phyloP scores from a whole-genome alignment of 192 early-diverging fungal species.

The Umbelopsis sp. region DNA sequence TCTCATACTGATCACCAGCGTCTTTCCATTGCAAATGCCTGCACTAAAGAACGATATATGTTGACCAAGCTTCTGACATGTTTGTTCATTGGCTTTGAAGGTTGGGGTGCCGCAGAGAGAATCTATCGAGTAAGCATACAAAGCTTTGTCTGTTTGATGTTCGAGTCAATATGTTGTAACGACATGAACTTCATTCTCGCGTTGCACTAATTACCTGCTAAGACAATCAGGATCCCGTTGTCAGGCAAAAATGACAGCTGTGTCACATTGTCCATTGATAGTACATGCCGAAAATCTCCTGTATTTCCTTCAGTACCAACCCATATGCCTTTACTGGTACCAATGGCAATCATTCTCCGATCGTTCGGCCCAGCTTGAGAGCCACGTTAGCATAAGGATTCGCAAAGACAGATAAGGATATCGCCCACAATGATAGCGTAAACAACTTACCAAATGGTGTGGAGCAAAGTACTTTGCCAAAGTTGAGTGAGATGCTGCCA shows the following conservation, averaged over 20 bases:
- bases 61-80: conserved; percentile 41
- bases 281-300: conserved; percentile 48
- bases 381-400: background rate
- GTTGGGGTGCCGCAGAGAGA: conserved; percentile 41
- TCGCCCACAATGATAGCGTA: conserved; percentile 23
- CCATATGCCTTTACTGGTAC: conserved; percentile 85
- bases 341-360: conserved; percentile 73
- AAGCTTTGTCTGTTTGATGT: conserved; percentile 52
- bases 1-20: conserved; percentile 53
- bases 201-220: conserved; percentile 53
- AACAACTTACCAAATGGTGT: conserved; percentile 47
- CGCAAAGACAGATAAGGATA: conserved; percentile 35
- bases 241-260: conserved; percentile 87
- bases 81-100: conserved; percentile 52
- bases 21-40: conserved; percentile 61
- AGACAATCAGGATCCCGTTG: conserved; percentile 76
- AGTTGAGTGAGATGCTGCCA: conserved; percentile 36
- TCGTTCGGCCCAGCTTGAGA: conserved; percentile 34
- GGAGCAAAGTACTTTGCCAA: conserved; percentile 57
- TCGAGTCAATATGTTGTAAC: background rate
- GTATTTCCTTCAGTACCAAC: conserved; percentile 24
- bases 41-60: conserved; percentile 75
- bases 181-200: background rate
- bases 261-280: conserved; percentile 54
- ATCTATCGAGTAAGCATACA: conserved; percentile 75